Percentiles rank a stretch among this genome's conserved stretches.
Conservation (phyloP, 2,329 filamentous ascomycete species). For the Lasiodiplodia hormozganensis region DNA sequence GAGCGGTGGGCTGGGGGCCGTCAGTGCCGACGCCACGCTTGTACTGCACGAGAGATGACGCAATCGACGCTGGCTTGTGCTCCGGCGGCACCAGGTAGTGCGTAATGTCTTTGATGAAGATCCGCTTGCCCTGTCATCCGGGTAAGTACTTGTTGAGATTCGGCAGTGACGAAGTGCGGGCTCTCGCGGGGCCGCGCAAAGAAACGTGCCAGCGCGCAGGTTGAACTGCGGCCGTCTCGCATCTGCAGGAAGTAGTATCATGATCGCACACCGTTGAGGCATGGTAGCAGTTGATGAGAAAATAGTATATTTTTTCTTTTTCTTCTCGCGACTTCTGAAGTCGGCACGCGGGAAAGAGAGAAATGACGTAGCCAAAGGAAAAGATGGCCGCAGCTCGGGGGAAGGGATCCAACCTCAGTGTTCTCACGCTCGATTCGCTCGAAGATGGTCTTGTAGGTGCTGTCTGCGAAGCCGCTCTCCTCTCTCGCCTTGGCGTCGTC, state of each 20-base stretch:
- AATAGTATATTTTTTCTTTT: constrained; percentile 14
- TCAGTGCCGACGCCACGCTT: constrained; percentile 67
- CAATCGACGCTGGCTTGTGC: constrained; percentile 70
- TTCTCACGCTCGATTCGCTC: constrained; percentile 75
- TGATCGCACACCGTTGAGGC: constrained; percentile 17
- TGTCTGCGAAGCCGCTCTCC: constrained; percentile 70
- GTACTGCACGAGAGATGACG: constrained; percentile 72
- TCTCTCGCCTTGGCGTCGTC: constrained; percentile 64
- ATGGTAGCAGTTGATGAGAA: constrained; percentile 10
- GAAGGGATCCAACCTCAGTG: constrained; percentile 69
- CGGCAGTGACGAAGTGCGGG: constrained; percentile 9
- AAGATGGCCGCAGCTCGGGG: constrained; percentile 36
- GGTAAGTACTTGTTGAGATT: constrained; percentile 40
- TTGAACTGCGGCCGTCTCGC: constrained; percentile 10
- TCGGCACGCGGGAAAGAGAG: background rate
- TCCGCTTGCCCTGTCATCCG: constrained; percentile 75
- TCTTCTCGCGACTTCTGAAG: constrained; percentile 5
- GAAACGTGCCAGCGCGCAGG: constrained; percentile 14
- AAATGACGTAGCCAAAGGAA: constrained; percentile 4
- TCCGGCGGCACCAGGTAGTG: constrained; percentile 87
- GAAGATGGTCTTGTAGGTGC: constrained; percentile 79
- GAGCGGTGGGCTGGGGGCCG: constrained; percentile 33
- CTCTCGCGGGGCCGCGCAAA: constrained; percentile 1
- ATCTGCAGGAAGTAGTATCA: constrained; percentile 1
- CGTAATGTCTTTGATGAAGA: constrained; percentile 98